Conservation (phyloP, 495 filamentous ascomycete species). For the Chaetomium cochliodes region DNA sequence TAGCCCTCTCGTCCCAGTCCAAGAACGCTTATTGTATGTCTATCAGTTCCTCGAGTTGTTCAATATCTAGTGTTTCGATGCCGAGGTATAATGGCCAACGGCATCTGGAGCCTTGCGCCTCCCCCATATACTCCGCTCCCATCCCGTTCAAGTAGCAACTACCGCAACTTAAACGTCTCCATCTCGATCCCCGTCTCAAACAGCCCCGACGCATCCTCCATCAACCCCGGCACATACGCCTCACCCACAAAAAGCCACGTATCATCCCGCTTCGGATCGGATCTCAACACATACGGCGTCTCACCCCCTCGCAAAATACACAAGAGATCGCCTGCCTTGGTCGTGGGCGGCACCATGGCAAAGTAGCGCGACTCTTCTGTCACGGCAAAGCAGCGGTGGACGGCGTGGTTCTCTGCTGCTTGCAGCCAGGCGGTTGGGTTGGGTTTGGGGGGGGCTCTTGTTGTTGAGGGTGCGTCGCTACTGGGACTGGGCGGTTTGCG, state of each 20-base stretch:
- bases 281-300: slow-evolving; percentile 20
- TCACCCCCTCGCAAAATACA: slow-evolving; percentile 23
- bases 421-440: slow-evolving; percentile 19
- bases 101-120: too few species aligned
- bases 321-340: slow-evolving; percentile 17
- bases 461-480: not conserved
- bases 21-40: too few species aligned
- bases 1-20: too few species aligned
- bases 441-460: not conserved
- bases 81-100: too few species aligned
- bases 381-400: slow-evolving; percentile 22
- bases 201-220: slow-evolving; percentile 12
- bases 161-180: slow-evolving; percentile 18
- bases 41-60: too few species aligned
- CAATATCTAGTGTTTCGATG: too few species aligned
- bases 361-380: slow-evolving; percentile 16
- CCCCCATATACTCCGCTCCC: too few species aligned
- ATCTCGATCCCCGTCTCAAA: slow-evolving; percentile 12
- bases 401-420: slow-evolving; percentile 17
- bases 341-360: slow-evolving; percentile 22
- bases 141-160: not conserved
- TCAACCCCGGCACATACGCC: slow-evolving; percentile 19
- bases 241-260: slow-evolving; percentile 14
- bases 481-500: not conserved
- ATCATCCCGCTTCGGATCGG: slow-evolving; percentile 4